A percentile compares a stretch with the other conserved stretches of the same genome.
phyloP scores from a whole-genome alignment of 768 basidiomycete genomes.

The Holtermanniella nyarrowii region DNA sequence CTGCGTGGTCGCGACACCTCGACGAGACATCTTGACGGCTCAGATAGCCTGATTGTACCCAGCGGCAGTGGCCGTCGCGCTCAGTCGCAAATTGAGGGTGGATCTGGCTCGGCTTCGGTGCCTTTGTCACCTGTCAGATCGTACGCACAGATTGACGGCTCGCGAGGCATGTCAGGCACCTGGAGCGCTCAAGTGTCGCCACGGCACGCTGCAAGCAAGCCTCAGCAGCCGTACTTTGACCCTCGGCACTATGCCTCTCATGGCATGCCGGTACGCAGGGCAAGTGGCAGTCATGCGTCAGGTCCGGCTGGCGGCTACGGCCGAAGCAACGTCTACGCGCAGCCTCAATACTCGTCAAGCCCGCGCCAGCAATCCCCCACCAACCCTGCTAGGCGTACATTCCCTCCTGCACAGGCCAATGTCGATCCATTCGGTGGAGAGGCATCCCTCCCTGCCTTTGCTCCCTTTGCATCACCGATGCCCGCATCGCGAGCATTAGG shows the following conservation, averaged over 20 bases:
- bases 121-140: slow-evolving; percentile 35
- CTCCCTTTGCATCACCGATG: slow-evolving; percentile 26
- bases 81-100: slow-evolving; percentile 8
- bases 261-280: slow-evolving; percentile 15
- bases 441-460: slow-evolving; percentile 27
- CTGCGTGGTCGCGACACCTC: slow-evolving; percentile 27
- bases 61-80: slow-evolving; percentile 14
- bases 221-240: slow-evolving; percentile 11
- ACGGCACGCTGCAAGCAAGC: slow-evolving; percentile 8
- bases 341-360: not conserved
- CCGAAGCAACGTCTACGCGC: not conserved
- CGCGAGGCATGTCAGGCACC: slow-evolving; percentile 9
- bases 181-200: slow-evolving; percentile 25
- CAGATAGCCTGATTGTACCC: slow-evolving; percentile 10
- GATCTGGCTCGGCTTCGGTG: slow-evolving; percentile 36
- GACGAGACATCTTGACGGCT: slow-evolving; percentile 27
- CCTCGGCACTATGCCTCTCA: slow-evolving; percentile 14
- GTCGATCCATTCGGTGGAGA: slow-evolving; percentile 1
- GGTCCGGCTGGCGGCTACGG: not conserved
- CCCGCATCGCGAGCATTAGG: slow-evolving; percentile 6
- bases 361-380: not conserved
- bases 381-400: slow-evolving; percentile 3
- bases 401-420: not conserved
- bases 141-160: slow-evolving; percentile 27
- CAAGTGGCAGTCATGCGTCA: not conserved